Evolutionary conservation across 2,329 filamentous ascomycete genomes (phyloP), one percentile per base, ranked within the genome.

Genomic region (Sporothrix euskadiensis): DNA sequence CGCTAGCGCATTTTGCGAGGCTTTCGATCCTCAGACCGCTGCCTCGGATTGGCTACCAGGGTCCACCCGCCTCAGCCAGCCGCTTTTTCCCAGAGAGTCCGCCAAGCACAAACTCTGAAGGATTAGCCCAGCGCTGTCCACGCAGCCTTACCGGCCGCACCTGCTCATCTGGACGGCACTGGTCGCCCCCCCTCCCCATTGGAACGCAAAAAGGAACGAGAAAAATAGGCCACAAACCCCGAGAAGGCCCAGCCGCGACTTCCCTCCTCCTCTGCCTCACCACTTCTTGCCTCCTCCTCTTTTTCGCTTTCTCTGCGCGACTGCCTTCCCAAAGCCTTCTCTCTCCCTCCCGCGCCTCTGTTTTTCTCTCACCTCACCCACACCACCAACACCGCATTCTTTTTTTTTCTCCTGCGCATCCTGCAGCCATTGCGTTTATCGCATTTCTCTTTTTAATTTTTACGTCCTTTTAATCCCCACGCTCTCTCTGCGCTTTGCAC

Each of bases 21-120:
- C 73, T 75, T 73, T 49, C 56, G 59, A 47, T 69, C 52, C 61
- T 30, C 44, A 71, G 71, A 49, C 71, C 70, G 70, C 19, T 54
- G 70, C 68, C 39, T 72, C 71, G 74, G 74, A 75, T 75, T 75
- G 74, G 74, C 73, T 74, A 56, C 47, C 22, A 44, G 66, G 69
- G 59, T 41, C 74, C 74, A 75, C 74, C 57, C 52, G 49, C 69
- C 47, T 44, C 72, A 68, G 59, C 68, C 72, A 72, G 59, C 59
- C 57, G 59, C 54, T 26, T 41, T 68, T 71, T 71, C 47, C 71
- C 52, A 52, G 39, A 52, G 39, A 39, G 19, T 47, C 52, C 35
- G 63, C 35, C 63, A 69, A 69, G 63, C 71, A 61, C 35, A 16
- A 57, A 56, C 35, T 30, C 35, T 49, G 69, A 59, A 61, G 26